Evolutionary conservation across 1,284 basidiomycete species (phyloP).

Genomic region (Marasmius tenuissimus): DNA sequence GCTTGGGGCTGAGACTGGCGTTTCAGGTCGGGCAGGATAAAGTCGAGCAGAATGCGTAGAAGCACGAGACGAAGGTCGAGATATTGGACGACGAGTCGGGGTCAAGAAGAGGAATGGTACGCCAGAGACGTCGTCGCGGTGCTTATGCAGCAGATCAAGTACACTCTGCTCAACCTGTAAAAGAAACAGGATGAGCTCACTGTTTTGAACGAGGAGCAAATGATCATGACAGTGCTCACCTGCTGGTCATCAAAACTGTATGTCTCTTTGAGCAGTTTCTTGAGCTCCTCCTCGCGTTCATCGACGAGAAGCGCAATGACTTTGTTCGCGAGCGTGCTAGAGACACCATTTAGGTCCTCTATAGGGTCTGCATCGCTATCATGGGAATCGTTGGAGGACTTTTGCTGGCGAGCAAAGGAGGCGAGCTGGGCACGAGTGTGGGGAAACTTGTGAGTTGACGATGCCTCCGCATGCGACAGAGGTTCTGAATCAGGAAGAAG

Average conservation of each 20-base stretch:
- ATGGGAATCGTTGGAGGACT: conserved; percentile 44
- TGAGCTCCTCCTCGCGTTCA: conserved; percentile 86
- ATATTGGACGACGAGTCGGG: conserved; percentile 74
- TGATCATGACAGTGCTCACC: conserved; percentile 40
- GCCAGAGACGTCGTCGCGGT: conserved; percentile 77
- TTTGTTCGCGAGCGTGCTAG: conserved; percentile 58
- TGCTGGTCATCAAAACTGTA: conserved; percentile 76
- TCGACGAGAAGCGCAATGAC: conserved; percentile 73
- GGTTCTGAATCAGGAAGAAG: conserved; percentile 15
- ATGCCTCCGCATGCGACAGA: conserved; percentile 8
- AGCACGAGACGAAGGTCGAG: conserved; percentile 79
- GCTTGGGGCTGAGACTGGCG: conserved; percentile 66
- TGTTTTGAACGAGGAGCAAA: conserved; percentile 14
- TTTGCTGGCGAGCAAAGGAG: conserved; percentile 70
- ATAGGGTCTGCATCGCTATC: conserved; percentile 61
- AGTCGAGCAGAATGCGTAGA: conserved; percentile 69
- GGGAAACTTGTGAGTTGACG: conserved; percentile 54
- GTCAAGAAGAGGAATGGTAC: conserved; percentile 82
- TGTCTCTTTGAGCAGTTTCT: conserved; percentile 67
- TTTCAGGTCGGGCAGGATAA: conserved; percentile 64
- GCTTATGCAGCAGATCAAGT: conserved; percentile 85
- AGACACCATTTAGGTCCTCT: conserved; percentile 54
- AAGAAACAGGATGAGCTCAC: conserved; percentile 4
- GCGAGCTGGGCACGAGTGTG: conserved; percentile 78
- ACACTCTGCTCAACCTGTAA: conserved; percentile 73